phyloP scores from a whole-genome alignment of 345 rosid species.

The Punica granatum region DNA sequence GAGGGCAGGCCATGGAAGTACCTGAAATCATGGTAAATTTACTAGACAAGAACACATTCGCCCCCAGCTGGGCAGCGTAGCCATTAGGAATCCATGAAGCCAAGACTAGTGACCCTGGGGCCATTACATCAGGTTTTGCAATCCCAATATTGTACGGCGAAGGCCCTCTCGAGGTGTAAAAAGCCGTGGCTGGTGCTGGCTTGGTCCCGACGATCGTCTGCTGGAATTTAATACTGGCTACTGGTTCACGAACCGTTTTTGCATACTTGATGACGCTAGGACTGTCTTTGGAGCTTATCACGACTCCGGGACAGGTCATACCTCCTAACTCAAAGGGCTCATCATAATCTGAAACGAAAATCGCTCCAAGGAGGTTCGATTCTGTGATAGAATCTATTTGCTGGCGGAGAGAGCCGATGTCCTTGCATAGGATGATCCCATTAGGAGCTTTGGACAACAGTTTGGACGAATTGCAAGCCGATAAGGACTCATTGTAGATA shows the following conservation, averaged over 20 bases:
- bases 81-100: conserved; percentile 36
- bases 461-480: not conserved
- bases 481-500: not conserved
- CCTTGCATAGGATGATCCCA: not conserved
- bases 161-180: conserved; percentile 46
- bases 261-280: conserved; percentile 14
- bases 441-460: not conserved
- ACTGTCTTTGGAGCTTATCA: not conserved
- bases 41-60: conserved; percentile 9
- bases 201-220: conserved; percentile 27
- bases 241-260: conserved; percentile 9
- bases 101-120: conserved; percentile 39
- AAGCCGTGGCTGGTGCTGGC: conserved; percentile 36
- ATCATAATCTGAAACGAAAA: not conserved
- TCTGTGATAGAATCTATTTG: not conserved
- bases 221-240: conserved; percentile 31
- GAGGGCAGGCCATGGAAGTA: conserved; percentile 56
- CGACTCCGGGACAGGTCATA: not conserved
- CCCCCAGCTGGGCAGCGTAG: conserved; percentile 6
- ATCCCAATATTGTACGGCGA: conserved; percentile 34
- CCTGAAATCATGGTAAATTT: conserved; percentile 39
- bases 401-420: not conserved
- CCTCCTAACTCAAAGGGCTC: not conserved
- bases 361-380: not conserved
- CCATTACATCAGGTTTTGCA: conserved; percentile 47